Evolutionary conservation across 1,284 basidiomycete genomes (phyloP).

Genomic region (Amylostereum chailletii): DNA sequence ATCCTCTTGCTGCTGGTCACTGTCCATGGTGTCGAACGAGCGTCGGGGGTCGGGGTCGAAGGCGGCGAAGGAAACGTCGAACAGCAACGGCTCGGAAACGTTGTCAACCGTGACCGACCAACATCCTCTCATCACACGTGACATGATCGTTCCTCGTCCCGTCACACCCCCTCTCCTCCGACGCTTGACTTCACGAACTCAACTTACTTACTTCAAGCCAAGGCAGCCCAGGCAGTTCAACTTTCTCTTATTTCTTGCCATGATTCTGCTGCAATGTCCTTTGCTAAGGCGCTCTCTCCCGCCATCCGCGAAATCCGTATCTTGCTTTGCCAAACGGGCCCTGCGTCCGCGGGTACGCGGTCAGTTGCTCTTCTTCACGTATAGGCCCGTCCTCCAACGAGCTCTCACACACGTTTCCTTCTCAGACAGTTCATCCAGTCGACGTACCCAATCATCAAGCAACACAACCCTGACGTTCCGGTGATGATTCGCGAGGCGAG

Average conservation of each 20-base stretch:
- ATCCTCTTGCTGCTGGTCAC: constrained; percentile 63
- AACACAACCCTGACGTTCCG: constrained; percentile 85
- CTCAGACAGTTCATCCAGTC: constrained; percentile 77
- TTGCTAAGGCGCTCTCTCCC: constrained; percentile 75
- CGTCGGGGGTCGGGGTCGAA: constrained; percentile 1
- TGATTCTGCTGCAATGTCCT: constrained; percentile 39
- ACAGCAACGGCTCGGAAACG: constrained; percentile 8
- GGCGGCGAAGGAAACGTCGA: constrained; percentile 1
- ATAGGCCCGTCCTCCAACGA: background rate
- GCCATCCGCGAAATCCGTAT: constrained; percentile 82
- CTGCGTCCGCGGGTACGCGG: constrained; percentile 79
- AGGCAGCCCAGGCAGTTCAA: background rate
- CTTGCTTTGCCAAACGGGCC: constrained; percentile 76
- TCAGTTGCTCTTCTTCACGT: constrained; percentile 26
- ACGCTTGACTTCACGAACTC: background rate
- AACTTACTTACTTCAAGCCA: background rate
- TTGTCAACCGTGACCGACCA: constrained; percentile 1
- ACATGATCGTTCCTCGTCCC: background rate
- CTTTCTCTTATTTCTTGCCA: background rate
- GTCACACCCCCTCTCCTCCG: background rate
- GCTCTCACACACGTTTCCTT: background rate
- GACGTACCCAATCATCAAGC: constrained; percentile 77
- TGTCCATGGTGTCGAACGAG: constrained; percentile 29
- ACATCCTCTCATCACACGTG: background rate
- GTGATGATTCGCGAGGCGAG: constrained; percentile 86